Conservation (phyloP, 192 early-diverging fungal genomes). For the Diversispora epigaea region DNA sequence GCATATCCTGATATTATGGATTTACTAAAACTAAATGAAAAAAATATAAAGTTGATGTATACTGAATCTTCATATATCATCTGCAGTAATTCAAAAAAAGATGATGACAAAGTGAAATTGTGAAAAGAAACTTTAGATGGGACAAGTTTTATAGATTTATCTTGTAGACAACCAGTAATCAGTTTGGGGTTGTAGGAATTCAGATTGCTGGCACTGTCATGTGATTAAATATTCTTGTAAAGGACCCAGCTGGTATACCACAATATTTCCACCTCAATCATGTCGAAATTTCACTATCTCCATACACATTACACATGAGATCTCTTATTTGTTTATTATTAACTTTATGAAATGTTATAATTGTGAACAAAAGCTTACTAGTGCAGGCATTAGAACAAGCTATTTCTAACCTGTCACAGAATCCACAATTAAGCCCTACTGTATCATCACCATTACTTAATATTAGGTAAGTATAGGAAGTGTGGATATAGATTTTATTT, state of each 20-base stretch:
- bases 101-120: conserved; percentile 11
- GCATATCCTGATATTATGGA: too few species aligned
- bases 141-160: not conserved
- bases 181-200: conserved; percentile 17
- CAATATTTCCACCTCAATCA: not conserved
- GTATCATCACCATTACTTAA: conserved; percentile 15
- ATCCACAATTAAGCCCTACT: not conserved
- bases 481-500: too few species aligned
- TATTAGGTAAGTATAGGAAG: too few species aligned
- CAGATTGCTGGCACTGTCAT: not conserved
- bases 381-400: conserved; percentile 21
- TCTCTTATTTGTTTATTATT: conserved; percentile 8
- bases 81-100: not conserved
- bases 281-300: conserved; percentile 9
- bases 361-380: conserved; percentile 22
- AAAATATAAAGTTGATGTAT: not conserved
- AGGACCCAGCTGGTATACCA: not conserved
- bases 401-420: not conserved
- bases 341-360: conserved; percentile 3
- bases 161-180: not conserved
- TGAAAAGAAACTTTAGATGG: conserved; percentile 14
- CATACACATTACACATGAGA: not conserved
- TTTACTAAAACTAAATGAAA: not conserved
- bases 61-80: not conserved
- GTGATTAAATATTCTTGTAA: conserved; percentile 4